Evolutionary conservation across 768 basidiomycete species (phyloP).

Genomic region (Candolleomyces eurysporus): DNA sequence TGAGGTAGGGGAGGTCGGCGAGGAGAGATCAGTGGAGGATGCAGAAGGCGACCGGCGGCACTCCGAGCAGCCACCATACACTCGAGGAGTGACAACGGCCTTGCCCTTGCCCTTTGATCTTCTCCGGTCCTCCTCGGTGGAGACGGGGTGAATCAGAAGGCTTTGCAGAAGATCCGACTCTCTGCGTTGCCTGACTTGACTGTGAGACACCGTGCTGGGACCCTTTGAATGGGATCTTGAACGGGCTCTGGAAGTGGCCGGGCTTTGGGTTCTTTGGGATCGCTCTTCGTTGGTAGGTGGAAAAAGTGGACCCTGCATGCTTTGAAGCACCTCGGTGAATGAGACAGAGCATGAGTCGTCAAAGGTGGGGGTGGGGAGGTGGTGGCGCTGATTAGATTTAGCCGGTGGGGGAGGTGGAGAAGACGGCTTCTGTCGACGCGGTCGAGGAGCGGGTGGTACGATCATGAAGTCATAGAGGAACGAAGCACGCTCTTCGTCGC

Average conservation of each 20-base stretch:
- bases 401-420: slow-evolving; percentile 19
- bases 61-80: slow-evolving; percentile 16
- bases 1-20: slow-evolving; percentile 11
- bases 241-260: slow-evolving; percentile 13
- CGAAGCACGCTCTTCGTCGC: slow-evolving; percentile 11
- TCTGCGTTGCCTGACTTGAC: slow-evolving; percentile 17
- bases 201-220: slow-evolving; percentile 7
- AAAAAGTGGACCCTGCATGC: slow-evolving; percentile 62
- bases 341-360: slow-evolving; percentile 42
- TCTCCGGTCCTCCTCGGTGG: slow-evolving; percentile 36
- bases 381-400: slow-evolving; percentile 19
- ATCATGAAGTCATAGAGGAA: slow-evolving; percentile 30
- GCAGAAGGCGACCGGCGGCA: slow-evolving; percentile 10
- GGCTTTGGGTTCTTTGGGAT: slow-evolving; percentile 10
- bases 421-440: slow-evolving; percentile 5
- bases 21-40: slow-evolving; percentile 7
- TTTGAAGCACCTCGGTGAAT: slow-evolving; percentile 54
- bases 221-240: slow-evolving; percentile 14
- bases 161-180: slow-evolving; percentile 39
- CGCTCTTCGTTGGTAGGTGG: slow-evolving; percentile 35
- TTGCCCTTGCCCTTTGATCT: slow-evolving; percentile 30
- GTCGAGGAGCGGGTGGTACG: slow-evolving; percentile 8
- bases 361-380: slow-evolving; percentile 21
- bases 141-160: slow-evolving; percentile 42
- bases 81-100: not conserved